These are phyloP conservation scores for Gynostemma pentaphyllum DNA, from an alignment of 306 rosid genomes.

Conservation along the genomic window DNA sequence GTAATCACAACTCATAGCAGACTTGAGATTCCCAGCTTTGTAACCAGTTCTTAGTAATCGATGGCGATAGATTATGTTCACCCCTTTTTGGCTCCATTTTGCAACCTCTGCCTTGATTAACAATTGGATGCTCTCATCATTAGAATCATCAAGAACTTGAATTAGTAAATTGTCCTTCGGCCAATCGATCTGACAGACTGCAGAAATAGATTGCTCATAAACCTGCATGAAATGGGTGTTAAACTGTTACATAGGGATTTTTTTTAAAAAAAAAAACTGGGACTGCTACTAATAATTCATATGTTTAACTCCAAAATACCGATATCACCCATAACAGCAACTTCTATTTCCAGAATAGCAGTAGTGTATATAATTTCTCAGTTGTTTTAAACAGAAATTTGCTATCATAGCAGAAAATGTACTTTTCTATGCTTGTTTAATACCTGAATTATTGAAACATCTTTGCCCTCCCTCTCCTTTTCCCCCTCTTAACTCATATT, in stretches of 20 bases:
- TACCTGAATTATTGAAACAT: background rate
- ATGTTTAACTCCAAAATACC: background rate
- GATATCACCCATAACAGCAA: background rate
- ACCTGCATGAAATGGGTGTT: conserved; percentile 44
- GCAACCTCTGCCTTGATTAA: conserved; percentile 68
- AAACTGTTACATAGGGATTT: background rate
- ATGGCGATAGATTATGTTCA: conserved; percentile 72
- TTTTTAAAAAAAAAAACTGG: too few relatives aligned
- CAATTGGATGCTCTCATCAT: conserved; percentile 71
- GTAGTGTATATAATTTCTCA: background rate
- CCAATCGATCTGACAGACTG: conserved; percentile 86
- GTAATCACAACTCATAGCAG: conserved; percentile 91
- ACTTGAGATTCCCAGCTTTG: conserved; percentile 95
- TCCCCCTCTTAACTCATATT: background rate
- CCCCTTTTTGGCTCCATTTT: conserved; percentile 74
- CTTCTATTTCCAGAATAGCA: background rate
- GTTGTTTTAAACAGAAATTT: too few relatives aligned
- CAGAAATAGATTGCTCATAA: conserved; percentile 88
- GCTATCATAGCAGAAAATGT: too few relatives aligned
- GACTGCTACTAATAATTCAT: background rate
- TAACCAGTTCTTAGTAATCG: conserved; percentile 83
- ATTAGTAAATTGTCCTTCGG: conserved; percentile 72
- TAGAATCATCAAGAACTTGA: conserved; percentile 93
- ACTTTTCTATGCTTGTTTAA: background rate
- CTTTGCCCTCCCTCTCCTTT: background rate